Percentiles rank a stretch among this genome's conserved stretches.
Evolutionary conservation across 805 yeast genomes (phyloP).

Genomic region (Kazachstania taianensis): DNA sequence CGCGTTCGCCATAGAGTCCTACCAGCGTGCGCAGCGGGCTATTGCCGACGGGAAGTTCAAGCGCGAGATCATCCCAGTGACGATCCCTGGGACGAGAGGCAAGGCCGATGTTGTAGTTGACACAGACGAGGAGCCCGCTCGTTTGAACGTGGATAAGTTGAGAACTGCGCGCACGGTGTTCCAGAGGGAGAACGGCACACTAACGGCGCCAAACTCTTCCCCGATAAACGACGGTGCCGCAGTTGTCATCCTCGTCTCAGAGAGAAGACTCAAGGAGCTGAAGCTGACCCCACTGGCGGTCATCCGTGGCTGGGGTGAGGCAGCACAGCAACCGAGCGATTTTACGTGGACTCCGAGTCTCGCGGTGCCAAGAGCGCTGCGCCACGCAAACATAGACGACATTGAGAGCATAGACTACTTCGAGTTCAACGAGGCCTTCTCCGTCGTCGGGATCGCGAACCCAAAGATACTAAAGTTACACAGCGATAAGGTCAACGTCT

Average conservation of each 20-base stretch:
- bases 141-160: conserved; percentile 68
- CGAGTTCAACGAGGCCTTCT: conserved; percentile 96
- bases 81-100: conserved; percentile 82
- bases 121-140: conserved; percentile 75
- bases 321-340: conserved; percentile 89
- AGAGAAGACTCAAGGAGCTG: conserved; percentile 71
- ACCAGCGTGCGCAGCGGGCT: conserved; percentile 79
- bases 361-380: conserved; percentile 92
- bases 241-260: conserved; percentile 83
- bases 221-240: conserved; percentile 98
- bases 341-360: conserved; percentile 93
- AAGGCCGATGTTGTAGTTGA: conserved; percentile 69
- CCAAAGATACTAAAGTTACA: conserved; percentile 57
- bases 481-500: conserved; percentile 61
- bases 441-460: conserved; percentile 92
- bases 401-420: conserved; percentile 70
- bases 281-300: conserved; percentile 82
- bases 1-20: conserved; percentile 73
- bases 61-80: conserved; percentile 76
- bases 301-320: conserved; percentile 95
- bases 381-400: conserved; percentile 59
- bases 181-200: conserved; percentile 88
- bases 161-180: conserved; percentile 87
- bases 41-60: conserved; percentile 71
- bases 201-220: conserved; percentile 95